Base-by-base conservation (phyloP, 2,329 filamentous ascomycete genomes). In the Arthrobotrys sphaeroides region DNA sequence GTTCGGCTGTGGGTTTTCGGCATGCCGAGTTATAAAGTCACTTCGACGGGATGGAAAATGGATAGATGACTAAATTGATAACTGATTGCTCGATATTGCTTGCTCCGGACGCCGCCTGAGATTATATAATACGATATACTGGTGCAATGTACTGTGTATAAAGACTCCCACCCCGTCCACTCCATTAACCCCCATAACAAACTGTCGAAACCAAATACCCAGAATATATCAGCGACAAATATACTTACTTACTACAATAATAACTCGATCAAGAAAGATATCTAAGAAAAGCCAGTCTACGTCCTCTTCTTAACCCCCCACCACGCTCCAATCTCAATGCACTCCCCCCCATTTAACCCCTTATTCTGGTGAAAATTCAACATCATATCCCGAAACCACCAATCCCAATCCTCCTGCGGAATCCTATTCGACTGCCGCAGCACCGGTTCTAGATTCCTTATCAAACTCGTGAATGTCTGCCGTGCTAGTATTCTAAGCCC, bases 321-420 rank as follows among this genome's bases (percentile, higher is more conserved):
- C 88, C 88, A 90, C 13, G 88, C 87, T 45, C 88, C 88, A 72
- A 89, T 83, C 82, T 90, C 88, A 18, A 97, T 84, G 82, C 93
- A 96, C 82, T 97, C 94, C 53, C 94, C 93, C 84, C 89, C 93
- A 53, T 88, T 89, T 16, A 91, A 90, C 18, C 92, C 91, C 65
- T 89, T 90, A 75, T 94, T 90, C 81, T 90, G 89, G 80, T 96
- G 86, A 80, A 97, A 83, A 82, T 95, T 91, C 51, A 88, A 88
- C 87, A 93, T 94, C 90, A 97, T 92, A 82, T 90, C 92, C 42
- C 90, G 89, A 83, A 91, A 89, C 94, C 94, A 97, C 43, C 89
- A 86, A 82, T 96, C 91, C 93, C 93, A 97, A 83, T 97, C 94
- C 79, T 96, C 93, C 80, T 91, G 89, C 80, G 90, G 92, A 85